phyloP scores from a whole-genome alignment of 2,329 filamentous ascomycete genomes.

The Pestalotiopsis fici region DNA sequence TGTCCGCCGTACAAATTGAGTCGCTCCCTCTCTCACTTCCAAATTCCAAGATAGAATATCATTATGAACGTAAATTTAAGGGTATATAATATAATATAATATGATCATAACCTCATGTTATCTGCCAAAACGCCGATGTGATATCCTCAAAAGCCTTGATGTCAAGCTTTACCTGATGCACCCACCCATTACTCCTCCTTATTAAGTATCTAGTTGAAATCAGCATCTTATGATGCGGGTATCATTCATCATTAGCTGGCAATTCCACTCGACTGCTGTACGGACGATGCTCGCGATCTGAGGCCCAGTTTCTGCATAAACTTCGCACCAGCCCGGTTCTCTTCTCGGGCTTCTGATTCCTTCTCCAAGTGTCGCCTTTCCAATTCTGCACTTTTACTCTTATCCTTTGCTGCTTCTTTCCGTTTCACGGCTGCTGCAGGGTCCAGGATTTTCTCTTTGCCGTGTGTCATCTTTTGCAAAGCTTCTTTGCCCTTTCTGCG shows the following conservation, averaged over 20 bases:
- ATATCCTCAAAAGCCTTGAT: not conserved
- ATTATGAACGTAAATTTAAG: not conserved
- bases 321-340: slow-evolving; percentile 39
- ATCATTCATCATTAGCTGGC: not conserved
- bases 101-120: not conserved
- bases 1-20: not conserved
- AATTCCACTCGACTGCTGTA: not conserved
- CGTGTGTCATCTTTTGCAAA: slow-evolving; percentile 48
- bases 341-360: slow-evolving; percentile 32
- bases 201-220: not conserved
- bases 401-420: slow-evolving; percentile 62
- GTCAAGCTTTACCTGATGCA: not conserved
- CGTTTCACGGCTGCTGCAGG: slow-evolving; percentile 58
- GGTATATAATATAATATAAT: not conserved
- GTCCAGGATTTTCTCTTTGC: slow-evolving; percentile 60
- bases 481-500: slow-evolving; percentile 63
- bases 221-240: not conserved
- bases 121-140: not conserved
- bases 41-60: not conserved
- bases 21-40: not conserved
- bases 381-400: slow-evolving; percentile 58
- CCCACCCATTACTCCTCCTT: not conserved
- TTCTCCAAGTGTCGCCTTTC: slow-evolving; percentile 46
- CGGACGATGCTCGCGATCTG: slow-evolving; percentile 21
- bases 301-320: slow-evolving; percentile 43